Evolutionary conservation across 768 basidiomycete species (phyloP), one percentile per base, ranked within the genome.

Genomic region (Rhodosporidiobolus sp.): DNA sequence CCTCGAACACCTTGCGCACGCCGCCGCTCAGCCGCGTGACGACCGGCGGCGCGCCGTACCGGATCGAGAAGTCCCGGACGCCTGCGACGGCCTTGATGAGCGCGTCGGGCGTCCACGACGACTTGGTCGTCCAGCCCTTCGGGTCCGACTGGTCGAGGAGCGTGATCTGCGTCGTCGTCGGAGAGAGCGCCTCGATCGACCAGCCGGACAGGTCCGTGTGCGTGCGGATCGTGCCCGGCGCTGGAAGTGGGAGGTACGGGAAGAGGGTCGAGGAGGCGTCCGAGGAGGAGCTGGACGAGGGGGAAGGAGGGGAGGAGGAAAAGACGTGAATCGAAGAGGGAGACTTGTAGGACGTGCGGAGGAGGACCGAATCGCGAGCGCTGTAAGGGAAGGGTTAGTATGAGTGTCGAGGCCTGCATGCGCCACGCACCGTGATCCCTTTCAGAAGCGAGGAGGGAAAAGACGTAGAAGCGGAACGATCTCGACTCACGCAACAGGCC

Each of bases 191-290:
- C 81, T 98, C 95, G 77, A 99, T 93, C 1, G 95, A 91, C 91
- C 94, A 98, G 58, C 95, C 96, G 82, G 93, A 94, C n/a, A 99
- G 84, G 79, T 96, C 94, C n/a, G 95, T 89, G 80, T 98, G 94
- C 0, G 91, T 92, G 12, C 94, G 89, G 72, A 96, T 95, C 61
- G 90, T 86, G 75, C 86, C 89, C 90, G 91, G 1, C 82, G 83
- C 19, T 83, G 83, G 57, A 86, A 91, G 73, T 87, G 82, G 82
- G 55, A 82, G 78, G 7, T 76, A 72, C 84, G 92, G 89, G 81
- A 97, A 96, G 22, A 96, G 85, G 66, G 30, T 10, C 19, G 60
- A 49, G 48, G 90, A 87, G 63, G 86, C 86, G 76, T 97, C 92
- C 75, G 96, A 1, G 82, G 83, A 11, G 84, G 83, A 56, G 86